phyloP scores from a whole-genome alignment of 1,139 yeast species.

The Wickerhamomyces sp. region DNA sequence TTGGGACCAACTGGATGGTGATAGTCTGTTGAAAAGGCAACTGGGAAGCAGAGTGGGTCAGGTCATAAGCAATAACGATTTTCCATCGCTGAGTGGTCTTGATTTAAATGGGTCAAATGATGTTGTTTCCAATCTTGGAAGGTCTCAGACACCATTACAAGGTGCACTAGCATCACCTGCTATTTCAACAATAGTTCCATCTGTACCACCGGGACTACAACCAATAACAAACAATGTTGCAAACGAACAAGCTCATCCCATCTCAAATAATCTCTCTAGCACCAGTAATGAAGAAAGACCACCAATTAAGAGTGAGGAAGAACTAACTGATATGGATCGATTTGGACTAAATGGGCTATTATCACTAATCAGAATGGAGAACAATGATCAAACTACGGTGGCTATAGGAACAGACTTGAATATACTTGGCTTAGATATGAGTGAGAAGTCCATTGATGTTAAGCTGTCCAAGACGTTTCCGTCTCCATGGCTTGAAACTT shows the following conservation, averaged over 20 bases:
- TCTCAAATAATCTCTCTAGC: not conserved
- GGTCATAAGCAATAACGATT: conserved; percentile 22
- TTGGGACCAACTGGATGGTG: conserved; percentile 4
- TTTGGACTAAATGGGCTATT: conserved; percentile 75
- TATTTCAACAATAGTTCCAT: not conserved
- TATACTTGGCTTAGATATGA: conserved; percentile 65
- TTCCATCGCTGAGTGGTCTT: conserved; percentile 23
- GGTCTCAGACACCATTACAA: conserved; percentile 14
- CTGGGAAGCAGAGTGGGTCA: not conserved
- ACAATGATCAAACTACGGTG: conserved; percentile 58
- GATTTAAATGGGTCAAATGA: conserved; percentile 4
- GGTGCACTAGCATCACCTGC: conserved; percentile 11
- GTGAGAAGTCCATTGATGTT: conserved; percentile 27
- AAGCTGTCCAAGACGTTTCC: conserved; percentile 68
- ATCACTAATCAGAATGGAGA: conserved; percentile 65
- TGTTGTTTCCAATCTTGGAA: conserved; percentile 6
- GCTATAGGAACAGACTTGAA: conserved; percentile 84
- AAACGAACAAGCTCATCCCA: not conserved
- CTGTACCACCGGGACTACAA: conserved; percentile 5
- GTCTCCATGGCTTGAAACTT: conserved; percentile 93
- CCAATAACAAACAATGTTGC: conserved; percentile 2
- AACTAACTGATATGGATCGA: conserved; percentile 38
- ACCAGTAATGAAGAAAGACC: not conserved
- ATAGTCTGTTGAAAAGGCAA: conserved; percentile 3
- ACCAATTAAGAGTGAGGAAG: conserved; percentile 10